phyloP scores from a whole-genome alignment of 768 basidiomycete genomes.

The Gloeopeniophorella convolvens region DNA sequence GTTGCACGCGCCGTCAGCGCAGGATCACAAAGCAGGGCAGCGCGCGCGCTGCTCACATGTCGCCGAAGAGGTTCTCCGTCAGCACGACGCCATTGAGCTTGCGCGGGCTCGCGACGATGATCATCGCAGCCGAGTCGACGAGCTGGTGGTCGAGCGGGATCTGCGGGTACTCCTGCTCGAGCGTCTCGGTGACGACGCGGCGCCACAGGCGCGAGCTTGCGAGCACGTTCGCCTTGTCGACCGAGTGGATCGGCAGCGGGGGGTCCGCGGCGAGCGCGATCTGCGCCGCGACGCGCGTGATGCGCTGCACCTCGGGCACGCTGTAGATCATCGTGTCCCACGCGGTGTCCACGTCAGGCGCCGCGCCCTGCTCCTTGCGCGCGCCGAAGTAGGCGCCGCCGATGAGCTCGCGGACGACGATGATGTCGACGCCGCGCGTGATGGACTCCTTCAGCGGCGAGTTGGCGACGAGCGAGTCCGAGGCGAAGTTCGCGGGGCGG shows the following conservation, averaged over 20 bases:
- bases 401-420: constrained; percentile 94
- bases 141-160: constrained; percentile 84
- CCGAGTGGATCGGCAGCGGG: constrained; percentile 81
- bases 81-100: constrained; percentile 94
- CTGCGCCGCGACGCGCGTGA: constrained; percentile 92
- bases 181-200: constrained; percentile 81
- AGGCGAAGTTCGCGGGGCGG: constrained; percentile 92
- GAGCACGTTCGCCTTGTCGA: constrained; percentile 99
- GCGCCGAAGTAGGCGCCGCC: constrained; percentile 94
- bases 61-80: constrained; percentile 95
- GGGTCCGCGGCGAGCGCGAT: constrained; percentile 81
- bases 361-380: constrained; percentile 77
- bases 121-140: constrained; percentile 95
- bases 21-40: constrained; percentile 1
- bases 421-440: constrained; percentile 81
- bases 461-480: constrained; percentile 78
- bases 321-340: constrained; percentile 95
- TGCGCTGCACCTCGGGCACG: constrained; percentile 84
- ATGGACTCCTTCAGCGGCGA: constrained; percentile 86
- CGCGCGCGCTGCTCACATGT: constrained; percentile 63
- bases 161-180: constrained; percentile 83
- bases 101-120: constrained; percentile 82
- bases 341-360: constrained; percentile 60
- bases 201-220: constrained; percentile 94
- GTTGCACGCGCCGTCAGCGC: constrained; percentile 7